Evolutionary conservation across 176 grass and related monocot genomes (phyloP).

Genomic region (Lolium multiflorum): DNA sequence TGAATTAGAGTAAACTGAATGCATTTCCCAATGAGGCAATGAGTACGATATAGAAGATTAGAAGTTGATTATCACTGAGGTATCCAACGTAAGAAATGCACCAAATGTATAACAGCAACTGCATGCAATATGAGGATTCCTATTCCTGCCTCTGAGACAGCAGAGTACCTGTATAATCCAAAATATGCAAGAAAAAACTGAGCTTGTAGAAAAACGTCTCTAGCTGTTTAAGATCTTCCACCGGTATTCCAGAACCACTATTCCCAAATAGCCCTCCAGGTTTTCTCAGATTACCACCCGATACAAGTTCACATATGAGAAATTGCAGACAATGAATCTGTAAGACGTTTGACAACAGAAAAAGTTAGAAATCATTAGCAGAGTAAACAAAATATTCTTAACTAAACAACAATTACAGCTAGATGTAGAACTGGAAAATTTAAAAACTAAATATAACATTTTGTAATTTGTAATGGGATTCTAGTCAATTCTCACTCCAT

Average conservation of each 20-base stretch:
- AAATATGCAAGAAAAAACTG: slow-evolving; percentile 98
- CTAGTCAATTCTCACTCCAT: background rate
- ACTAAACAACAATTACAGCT: slow-evolving; percentile 12
- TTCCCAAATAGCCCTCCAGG: slow-evolving; percentile 97
- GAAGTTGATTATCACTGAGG: slow-evolving; percentile 9
- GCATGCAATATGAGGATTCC: slow-evolving; percentile 22
- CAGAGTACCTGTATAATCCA: slow-evolving; percentile 88
- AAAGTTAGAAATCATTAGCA: slow-evolving; percentile 45
- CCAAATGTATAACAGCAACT: slow-evolving; percentile 22
- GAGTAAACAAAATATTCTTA: slow-evolving; percentile 37
- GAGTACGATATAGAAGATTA: slow-evolving; percentile 21
- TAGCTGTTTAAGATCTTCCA: slow-evolving; percentile 96
- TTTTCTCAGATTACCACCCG: slow-evolving; percentile 94
- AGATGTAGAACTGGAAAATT: slow-evolving; percentile 19
- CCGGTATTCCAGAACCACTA: slow-evolving; percentile 92
- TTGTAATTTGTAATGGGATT: slow-evolving; percentile 7
- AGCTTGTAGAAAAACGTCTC: slow-evolving; percentile 99
- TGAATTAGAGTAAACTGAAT: background rate
- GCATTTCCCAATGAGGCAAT: background rate
- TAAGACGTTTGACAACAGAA: slow-evolving; percentile 43
- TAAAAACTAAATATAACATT: background rate
- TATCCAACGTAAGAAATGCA: background rate
- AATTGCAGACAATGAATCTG: slow-evolving; percentile 98
- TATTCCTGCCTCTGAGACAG: slow-evolving; percentile 32
- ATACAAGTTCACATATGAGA: slow-evolving; percentile 96